Percentiles rank a stretch among this genome's conserved stretches.
phyloP scores from a whole-genome alignment of 139 green algal genomes.

The Bryopsis sp. region DNA sequence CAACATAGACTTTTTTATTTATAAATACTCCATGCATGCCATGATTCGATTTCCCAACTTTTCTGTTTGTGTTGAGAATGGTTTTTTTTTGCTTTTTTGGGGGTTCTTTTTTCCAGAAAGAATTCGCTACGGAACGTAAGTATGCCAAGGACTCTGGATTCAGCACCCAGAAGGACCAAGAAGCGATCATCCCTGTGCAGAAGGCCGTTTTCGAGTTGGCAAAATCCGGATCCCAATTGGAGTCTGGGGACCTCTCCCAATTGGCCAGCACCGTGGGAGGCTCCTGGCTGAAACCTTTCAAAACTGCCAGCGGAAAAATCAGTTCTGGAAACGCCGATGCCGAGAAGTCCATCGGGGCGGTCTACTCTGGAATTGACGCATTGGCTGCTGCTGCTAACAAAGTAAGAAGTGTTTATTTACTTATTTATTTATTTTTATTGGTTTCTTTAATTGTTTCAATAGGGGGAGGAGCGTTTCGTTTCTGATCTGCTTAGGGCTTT shows the following conservation, averaged over 20 bases:
- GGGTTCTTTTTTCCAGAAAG: not conserved
- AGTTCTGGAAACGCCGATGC: not conserved
- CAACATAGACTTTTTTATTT: too few species aligned
- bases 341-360: not conserved
- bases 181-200: not conserved
- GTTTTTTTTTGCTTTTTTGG: too few species aligned
- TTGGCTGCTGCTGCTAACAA: not conserved
- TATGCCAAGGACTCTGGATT: not conserved
- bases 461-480: too few species aligned
- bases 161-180: not conserved
- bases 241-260: constrained; percentile 1
- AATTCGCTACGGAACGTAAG: not conserved
- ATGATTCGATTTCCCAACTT: too few species aligned
- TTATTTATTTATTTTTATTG: too few species aligned
- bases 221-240: not conserved
- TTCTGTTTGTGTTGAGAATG: too few species aligned
- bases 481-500: too few species aligned
- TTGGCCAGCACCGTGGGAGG: not conserved
- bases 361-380: not conserved
- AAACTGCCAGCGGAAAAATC: not conserved
- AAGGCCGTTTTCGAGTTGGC: constrained; percentile 11
- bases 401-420: too few species aligned
- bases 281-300: not conserved
- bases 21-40: too few species aligned
- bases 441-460: too few species aligned